Evolutionary conservation across 768 basidiomycete genomes (phyloP), one percentile per base, ranked within the genome.

Genomic region (Hypsizygus marmoreus): DNA sequence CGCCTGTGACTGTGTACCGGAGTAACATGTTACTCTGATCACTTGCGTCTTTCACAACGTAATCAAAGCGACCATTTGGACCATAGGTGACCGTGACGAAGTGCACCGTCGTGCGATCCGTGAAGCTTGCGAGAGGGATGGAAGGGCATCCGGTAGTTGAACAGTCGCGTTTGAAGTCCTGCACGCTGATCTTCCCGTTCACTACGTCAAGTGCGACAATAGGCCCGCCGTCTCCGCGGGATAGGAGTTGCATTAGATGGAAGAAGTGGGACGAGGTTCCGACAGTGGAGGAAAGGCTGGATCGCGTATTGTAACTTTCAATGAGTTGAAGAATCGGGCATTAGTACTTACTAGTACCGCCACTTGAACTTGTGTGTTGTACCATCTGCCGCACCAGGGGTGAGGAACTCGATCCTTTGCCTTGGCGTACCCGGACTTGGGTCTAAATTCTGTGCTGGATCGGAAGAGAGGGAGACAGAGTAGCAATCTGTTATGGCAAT

Each of bases 331-430:
- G 12, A 20, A 12, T 17, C 10, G 25, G 29, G 14, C 7, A 20
- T 13, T 4, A 11, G 17, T 40, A 11, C 39, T 28, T 17, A 40
- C 39, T 40, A 40, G 39, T 40, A 40, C 20, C 26, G 28, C 39
- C 39, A 40, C 39, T 40, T 20, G 17, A 40, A 40, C 26, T 20
- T 40, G 13, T 40, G 39, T 3, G 25, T 40, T 8, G 26, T 29
- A 2, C 39, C 25, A 14, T 40, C 39, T 29, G 39, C 39, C 9
- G 39, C 39, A 10, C 39, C 39, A 23, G 39, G 39, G 8, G 39
- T 29, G 39, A 40, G 39, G 39, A 40, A 40, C 17, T 40, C 39
- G 2, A 40, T 40, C 28, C 39, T n/a, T n/a, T 40, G 39, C 26
- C 39, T 30, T n/a, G 25, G n/a, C 4, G 25, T 19, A 2, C 26